Evolutionary conservation across 148 eudicot genomes (phyloP).

Genomic region (Camellia lanceoleosa): DNA sequence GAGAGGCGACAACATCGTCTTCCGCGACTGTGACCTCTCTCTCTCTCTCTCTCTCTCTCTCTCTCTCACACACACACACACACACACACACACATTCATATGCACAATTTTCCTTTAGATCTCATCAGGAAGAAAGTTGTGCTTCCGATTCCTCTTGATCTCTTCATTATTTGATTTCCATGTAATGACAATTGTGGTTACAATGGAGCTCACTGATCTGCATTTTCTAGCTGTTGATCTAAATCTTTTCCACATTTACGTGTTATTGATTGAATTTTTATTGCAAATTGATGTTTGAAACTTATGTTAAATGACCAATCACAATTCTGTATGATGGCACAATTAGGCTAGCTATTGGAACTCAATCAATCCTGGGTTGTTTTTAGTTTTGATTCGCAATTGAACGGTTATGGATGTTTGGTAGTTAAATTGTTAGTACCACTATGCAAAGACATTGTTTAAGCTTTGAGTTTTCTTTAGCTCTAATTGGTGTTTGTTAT

Average conservation of each 20-base stretch:
- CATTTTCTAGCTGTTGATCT: neutral
- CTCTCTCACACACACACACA: neutral
- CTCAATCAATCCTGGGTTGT: no score
- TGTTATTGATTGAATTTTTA: neutral
- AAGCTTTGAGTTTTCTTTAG: neutral
- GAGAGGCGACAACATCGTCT: conserved; percentile 87
- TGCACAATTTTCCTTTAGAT: neutral
- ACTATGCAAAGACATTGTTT: neutral
- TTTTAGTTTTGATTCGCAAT: no score
- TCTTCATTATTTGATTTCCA: neutral
- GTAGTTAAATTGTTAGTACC: neutral
- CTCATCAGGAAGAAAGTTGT: neutral
- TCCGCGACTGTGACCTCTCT: conserved; percentile 62
- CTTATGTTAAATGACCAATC: neutral
- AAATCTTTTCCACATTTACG: neutral
- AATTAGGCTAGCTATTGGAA: no score
- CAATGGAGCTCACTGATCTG: neutral
- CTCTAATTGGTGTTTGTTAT: neutral
- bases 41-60: no score
- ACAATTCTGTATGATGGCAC: neutral
- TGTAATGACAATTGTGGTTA: no score
- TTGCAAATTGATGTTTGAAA: neutral
- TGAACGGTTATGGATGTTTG: no score
- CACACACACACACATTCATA: neutral
- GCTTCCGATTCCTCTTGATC: neutral